Evolutionary conservation across 2,329 filamentous ascomycete species (phyloP), one percentile per base, ranked within the genome.

Genomic region (Gaeumannomyces tritici): DNA sequence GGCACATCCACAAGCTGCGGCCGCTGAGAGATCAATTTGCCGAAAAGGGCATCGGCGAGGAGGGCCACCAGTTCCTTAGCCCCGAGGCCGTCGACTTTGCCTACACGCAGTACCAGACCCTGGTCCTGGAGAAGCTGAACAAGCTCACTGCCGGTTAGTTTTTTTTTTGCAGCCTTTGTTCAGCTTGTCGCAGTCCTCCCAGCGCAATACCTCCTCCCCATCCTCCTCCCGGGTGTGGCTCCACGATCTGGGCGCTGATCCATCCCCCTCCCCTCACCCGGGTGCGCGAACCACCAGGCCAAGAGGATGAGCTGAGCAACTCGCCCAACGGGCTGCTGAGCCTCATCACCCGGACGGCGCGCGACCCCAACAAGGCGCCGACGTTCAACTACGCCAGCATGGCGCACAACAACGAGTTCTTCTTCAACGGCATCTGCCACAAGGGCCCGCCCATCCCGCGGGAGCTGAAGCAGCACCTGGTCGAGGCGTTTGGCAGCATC

Each of bases 301-400:
- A 84, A 67, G 79, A 85, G 24, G 82, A 84, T 70, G 87, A 87
- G 67, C 26, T 18, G 28, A 57, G n/a, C 26, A 28, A 15, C 27
- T 24, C 33, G 33, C 31, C 26, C 33, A 28, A 82, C 67, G 77
- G 82, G 60, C 75, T 85, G 65, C 87, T 89, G 75, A 79, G 86
- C 58, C 86, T 96, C 71, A 76, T 90, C 71, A 80, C 93, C 70
- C 80, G 85, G 70, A 88, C 88, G 64, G 90, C 93, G 64, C 91
- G 92, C 74, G 85, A 95, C 70, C 89, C 93, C 57, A 81, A 82
- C 68, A 81, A 84, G 66, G 95, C 95, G 55, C 82, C 88, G 69
- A 80, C 89, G 73, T 99, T 99, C 86, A 99, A 98, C 83, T 86
- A 96, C 74, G 95, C 95, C 74, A 96, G 91, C 69, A 96, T 96